phyloP scores from a whole-genome alignment of 306 rosid species.

The Echinosophora koreensis region DNA sequence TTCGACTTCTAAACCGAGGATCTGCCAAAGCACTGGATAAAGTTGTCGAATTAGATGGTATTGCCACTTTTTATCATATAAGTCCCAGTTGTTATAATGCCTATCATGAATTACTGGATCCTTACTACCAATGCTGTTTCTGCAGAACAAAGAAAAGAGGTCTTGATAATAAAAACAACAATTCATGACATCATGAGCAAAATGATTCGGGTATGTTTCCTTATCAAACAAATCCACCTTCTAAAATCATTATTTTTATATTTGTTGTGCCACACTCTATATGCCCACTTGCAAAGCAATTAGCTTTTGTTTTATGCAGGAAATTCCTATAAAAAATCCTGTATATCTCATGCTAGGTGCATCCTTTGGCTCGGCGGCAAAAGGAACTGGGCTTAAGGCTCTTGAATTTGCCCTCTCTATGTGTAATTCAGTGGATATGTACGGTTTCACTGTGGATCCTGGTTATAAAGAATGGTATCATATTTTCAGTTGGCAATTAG shows the following conservation, averaged over 20 bases:
- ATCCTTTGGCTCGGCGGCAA: slow-evolving; percentile 98
- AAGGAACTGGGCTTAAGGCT: slow-evolving; percentile 99
- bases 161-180: slow-evolving; percentile 87
- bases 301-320: slow-evolving; percentile 71
- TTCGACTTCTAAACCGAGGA: slow-evolving; percentile 97
- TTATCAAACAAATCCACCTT: slow-evolving; percentile 29
- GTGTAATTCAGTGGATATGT: slow-evolving; percentile 97
- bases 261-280: not conserved
- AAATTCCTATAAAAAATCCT: slow-evolving; percentile 85
- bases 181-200: slow-evolving; percentile 93
- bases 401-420: slow-evolving; percentile 95
- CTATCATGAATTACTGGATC: slow-evolving; percentile 36
- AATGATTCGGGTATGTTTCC: slow-evolving; percentile 76
- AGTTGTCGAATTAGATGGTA: slow-evolving; percentile 96
- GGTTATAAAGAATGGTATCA: slow-evolving; percentile 96
- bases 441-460: slow-evolving; percentile 99
- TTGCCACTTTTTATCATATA: slow-evolving; percentile 16
- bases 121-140: slow-evolving; percentile 46
- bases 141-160: slow-evolving; percentile 93
- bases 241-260: slow-evolving; percentile 4
- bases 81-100: slow-evolving; percentile 31
- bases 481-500: slow-evolving; percentile 30
- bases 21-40: slow-evolving; percentile 97
- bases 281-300: slow-evolving; percentile 37
- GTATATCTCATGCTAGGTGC: slow-evolving; percentile 96